Evolutionary conservation across 202 grass and related monocot genomes (phyloP), one percentile per base, ranked within the genome.

Genomic region (Panicum virgatum): DNA sequence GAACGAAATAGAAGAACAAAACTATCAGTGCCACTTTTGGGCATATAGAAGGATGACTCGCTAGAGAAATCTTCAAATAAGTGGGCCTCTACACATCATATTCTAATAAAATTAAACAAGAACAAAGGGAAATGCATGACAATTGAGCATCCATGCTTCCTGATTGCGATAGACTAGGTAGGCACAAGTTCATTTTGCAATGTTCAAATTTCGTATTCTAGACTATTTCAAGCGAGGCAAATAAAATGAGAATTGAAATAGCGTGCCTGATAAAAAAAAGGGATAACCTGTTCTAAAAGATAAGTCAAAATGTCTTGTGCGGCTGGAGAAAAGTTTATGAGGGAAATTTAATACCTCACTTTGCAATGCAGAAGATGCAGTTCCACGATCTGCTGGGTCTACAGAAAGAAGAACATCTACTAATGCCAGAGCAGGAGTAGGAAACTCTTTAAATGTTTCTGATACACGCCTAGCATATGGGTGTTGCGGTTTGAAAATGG

Each of bases 401-500:
- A 99, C 71, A 61, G 97, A 99, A 78, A 99, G 97, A 82, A 99
- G 97, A 88, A 92, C 66, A 82, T 99, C 97, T 46, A 94, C 82
- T 83, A 99, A 85, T 69, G 83, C 83, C 40, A 92, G 61, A 72
- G 91, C 89, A 65, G 90, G 89, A 47, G 45, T 22, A 88, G 97
- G 97, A 61, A 99, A 99, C 50, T 99, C 93, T 90, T 96, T 96
- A 81, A 94, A 99, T 76, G 89, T 92, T 64, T 99, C 97, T 64
- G 75, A 74, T 72, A 99, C 97, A 83, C 72, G 91, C 65, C 93
- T 83, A 20, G 80, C 73, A 78, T 99, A 99, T 0, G 97, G 97
- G 74, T 99, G 91, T 56, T 94, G 93, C 8, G 97, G 97, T 88
- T 96, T 99, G 82, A 99, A 99, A 77, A 96, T 99, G 30, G 97